Evolutionary conservation across 805 yeast species (phyloP).

Genomic region (Maudiozyma serrabonitensis): DNA sequence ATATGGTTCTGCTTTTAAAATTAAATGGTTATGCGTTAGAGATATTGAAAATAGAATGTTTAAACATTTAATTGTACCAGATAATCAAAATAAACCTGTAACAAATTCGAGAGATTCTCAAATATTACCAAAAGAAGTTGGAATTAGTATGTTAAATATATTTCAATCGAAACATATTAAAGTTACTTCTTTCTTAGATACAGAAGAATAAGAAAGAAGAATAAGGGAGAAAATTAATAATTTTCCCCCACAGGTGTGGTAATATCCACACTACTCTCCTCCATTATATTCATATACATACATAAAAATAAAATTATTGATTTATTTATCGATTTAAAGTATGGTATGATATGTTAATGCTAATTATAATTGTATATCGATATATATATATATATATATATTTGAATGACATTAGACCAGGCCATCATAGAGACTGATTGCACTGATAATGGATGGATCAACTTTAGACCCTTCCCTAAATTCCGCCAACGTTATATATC

Average conservation of each 20-base stretch:
- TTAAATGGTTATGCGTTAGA: constrained; percentile 43
- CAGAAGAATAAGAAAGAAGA: constrained; percentile 1
- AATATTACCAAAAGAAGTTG: constrained; percentile 42
- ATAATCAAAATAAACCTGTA: constrained; percentile 42
- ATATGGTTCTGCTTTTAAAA: constrained; percentile 45
- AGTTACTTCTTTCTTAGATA: constrained; percentile 15
- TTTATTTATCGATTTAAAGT: no score
- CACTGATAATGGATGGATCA: constrained; percentile 67
- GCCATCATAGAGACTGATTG: constrained; percentile 74
- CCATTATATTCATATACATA: neutral
- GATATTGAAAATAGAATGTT: constrained; percentile 42
- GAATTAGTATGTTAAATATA: constrained; percentile 37
- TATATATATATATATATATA: neutral
- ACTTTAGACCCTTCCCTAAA: constrained; percentile 71
- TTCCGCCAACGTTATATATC: constrained; percentile 69
- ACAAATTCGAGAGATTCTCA: constrained; percentile 56
- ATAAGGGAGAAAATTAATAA: no score
- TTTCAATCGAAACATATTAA: constrained; percentile 18
- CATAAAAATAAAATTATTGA: no score
- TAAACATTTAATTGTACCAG: constrained; percentile 36
- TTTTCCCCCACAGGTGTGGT: neutral
- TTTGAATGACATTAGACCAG: constrained; percentile 38
- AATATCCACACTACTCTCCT: neutral
- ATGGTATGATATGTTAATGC: neutral
- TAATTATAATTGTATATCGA: neutral